Evolutionary conservation across 768 basidiomycete genomes (phyloP).

Genomic region (Rhodotorula diobovata): DNA sequence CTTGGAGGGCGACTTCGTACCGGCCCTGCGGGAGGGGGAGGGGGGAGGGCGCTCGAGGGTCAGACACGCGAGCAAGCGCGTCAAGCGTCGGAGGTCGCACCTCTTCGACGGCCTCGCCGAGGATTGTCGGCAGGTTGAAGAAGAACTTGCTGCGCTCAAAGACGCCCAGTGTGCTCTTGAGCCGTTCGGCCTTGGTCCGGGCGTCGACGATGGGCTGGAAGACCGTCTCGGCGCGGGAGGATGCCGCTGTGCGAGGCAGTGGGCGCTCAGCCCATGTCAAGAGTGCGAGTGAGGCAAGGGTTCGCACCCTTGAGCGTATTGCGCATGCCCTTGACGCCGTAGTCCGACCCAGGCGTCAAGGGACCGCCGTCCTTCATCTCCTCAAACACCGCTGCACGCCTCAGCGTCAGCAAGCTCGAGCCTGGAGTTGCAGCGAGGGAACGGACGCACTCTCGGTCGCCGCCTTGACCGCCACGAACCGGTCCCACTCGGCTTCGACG

Average conservation of each 20-base stretch:
- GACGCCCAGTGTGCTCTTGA: constrained; percentile 85
- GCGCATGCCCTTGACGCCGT: constrained; percentile 72
- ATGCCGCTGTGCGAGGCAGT: constrained; percentile 59
- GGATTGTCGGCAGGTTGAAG: constrained; percentile 90
- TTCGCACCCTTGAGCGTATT: constrained; percentile 77
- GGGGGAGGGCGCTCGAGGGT: no score
- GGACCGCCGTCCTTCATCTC: constrained; percentile 85
- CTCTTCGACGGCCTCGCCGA: constrained; percentile 81
- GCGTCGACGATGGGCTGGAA: constrained; percentile 95
- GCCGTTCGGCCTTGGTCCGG: constrained; percentile 83
- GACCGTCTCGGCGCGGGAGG: constrained; percentile 87
- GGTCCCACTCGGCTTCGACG: constrained; percentile 96
- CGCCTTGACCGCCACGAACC: constrained; percentile 94
- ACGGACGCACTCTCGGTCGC: constrained; percentile 74
- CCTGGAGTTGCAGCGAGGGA: neutral
- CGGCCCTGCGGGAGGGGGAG: constrained; percentile 61
- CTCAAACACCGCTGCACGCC: constrained; percentile 64
- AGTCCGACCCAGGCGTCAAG: constrained; percentile 68
- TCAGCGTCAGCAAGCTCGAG: neutral
- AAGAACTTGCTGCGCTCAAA: constrained; percentile 97
- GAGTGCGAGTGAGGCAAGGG: neutral
- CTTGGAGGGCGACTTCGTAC: constrained; percentile 86
- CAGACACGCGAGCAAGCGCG: no score
- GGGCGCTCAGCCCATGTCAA: neutral
- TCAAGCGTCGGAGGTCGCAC: no score